These are phyloP conservation scores for Sporothrix schenckii DNA, from an alignment of 2,329 filamentous ascomycete species.

Conservation along the genomic window DNA sequence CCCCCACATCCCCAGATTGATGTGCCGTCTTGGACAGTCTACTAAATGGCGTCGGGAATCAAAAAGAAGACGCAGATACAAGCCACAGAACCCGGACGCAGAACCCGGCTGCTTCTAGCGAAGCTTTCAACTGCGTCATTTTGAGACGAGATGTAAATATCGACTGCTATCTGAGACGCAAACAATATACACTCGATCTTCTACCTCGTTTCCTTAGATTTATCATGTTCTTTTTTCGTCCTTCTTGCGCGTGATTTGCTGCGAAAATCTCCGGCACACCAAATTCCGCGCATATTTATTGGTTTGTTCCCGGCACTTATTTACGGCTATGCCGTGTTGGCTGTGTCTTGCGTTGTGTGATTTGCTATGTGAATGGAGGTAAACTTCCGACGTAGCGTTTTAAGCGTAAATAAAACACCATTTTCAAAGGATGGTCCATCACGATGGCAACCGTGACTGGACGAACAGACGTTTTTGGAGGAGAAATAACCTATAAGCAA, in stretches of 20 bases:
- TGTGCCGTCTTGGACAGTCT: conserved; percentile 3
- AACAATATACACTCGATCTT: not conserved
- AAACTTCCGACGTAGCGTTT: not conserved
- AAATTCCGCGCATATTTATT: too few relatives aligned
- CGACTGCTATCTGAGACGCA: not conserved
- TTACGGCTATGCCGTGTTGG: not conserved
- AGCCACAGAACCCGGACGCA: not conserved
- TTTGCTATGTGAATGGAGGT: too few relatives aligned
- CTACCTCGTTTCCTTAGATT: too few relatives aligned
- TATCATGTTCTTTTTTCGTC: too few relatives aligned
- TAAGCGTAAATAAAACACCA: not conserved
- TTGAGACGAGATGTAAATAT: not conserved
- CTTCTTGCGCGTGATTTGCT: too few relatives aligned
- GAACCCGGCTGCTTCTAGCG: not conserved
- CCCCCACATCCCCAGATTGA: conserved; percentile 5
- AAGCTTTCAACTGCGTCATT: not conserved
- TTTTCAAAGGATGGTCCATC: not conserved
- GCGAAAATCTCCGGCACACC: not conserved
- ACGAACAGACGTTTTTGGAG: not conserved
- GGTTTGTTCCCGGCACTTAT: not conserved
- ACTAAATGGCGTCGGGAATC: not conserved
- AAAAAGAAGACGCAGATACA: not conserved
- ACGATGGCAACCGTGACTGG: not conserved
- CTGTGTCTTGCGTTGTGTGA: not conserved
- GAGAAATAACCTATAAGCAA: not conserved